These are phyloP conservation scores for Asclepias syriaca DNA, from an alignment of 257 asterid genomes.

Conservation along the genomic window DNA sequence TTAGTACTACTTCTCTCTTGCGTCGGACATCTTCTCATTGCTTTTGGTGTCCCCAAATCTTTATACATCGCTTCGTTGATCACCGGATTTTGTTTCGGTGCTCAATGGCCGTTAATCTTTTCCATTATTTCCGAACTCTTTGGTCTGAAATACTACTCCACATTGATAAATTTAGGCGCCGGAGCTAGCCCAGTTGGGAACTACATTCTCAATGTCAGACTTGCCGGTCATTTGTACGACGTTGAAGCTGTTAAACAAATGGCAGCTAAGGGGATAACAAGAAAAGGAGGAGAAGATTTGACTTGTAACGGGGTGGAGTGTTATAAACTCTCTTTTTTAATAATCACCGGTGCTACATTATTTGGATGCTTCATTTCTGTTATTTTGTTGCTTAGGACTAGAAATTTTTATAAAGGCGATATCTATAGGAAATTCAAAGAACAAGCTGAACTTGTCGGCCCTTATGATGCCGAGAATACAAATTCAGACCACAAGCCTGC, in stretches of 20 bases:
- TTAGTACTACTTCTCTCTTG: slow-evolving; percentile 38
- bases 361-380: slow-evolving; percentile 26
- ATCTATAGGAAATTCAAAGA: slow-evolving; percentile 40
- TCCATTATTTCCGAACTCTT: slow-evolving; percentile 47
- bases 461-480: background rate
- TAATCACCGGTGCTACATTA: slow-evolving; percentile 26
- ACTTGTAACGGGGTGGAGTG: slow-evolving; percentile 32
- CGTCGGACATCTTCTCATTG: slow-evolving; percentile 46
- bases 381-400: slow-evolving; percentile 35
- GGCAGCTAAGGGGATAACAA: slow-evolving; percentile 20
- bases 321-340: slow-evolving; percentile 28
- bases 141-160: slow-evolving; percentile 44
- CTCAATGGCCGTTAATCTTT: slow-evolving; percentile 50
- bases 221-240: slow-evolving; percentile 39
- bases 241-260: slow-evolving; percentile 36
- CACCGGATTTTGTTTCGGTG: slow-evolving; percentile 50
- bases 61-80: slow-evolving; percentile 38
- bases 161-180: slow-evolving; percentile 31
- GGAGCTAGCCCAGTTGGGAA: slow-evolving; percentile 39
- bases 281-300: slow-evolving; percentile 31
- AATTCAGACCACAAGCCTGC: background rate
- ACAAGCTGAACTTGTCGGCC: slow-evolving; percentile 18
- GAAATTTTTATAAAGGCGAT: slow-evolving; percentile 37
- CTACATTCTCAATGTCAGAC: slow-evolving; percentile 34
- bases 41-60: slow-evolving; percentile 40